Evolutionary conservation across 306 rosid species (phyloP).

Genomic region (Hippophae tibetana): DNA sequence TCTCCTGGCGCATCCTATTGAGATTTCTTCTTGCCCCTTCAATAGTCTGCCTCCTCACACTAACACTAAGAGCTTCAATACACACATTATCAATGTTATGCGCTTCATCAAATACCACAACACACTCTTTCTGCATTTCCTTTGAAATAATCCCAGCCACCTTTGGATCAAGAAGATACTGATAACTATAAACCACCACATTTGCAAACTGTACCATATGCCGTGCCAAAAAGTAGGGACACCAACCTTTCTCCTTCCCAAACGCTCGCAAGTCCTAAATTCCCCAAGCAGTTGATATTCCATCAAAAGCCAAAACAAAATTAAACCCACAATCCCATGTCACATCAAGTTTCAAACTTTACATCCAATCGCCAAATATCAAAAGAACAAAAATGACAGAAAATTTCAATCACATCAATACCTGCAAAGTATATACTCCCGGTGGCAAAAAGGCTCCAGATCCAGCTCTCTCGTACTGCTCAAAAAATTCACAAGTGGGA

Average conservation of each 20-base stretch:
- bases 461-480: conserved; percentile 67
- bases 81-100: conserved; percentile 93
- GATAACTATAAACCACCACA: conserved; percentile 90
- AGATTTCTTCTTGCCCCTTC: conserved; percentile 94
- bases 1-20: conserved; percentile 69
- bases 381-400: not conserved
- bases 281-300: not conserved
- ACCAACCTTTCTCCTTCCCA: conserved; percentile 89
- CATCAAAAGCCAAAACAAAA: not conserved
- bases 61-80: conserved; percentile 93
- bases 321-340: not conserved
- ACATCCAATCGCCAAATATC: not conserved
- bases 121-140: conserved; percentile 94
- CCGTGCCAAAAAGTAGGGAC: conserved; percentile 87
- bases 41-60: conserved; percentile 93
- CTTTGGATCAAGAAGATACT: conserved; percentile 90
- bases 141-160: conserved; percentile 87
- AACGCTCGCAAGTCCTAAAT: conserved; percentile 63
- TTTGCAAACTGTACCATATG: conserved; percentile 92
- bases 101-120: conserved; percentile 94
- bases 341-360: conserved; percentile 2
- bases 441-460: conserved; percentile 62
- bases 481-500: conserved; percentile 63
- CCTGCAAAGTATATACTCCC: conserved; percentile 92
- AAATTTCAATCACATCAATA: conserved; percentile 6